A percentile compares a stretch with the other conserved stretches of the same genome.
Evolutionary conservation across 2,329 filamentous ascomycete species (phyloP).

Genomic region (Cladophialophora psammophila): DNA sequence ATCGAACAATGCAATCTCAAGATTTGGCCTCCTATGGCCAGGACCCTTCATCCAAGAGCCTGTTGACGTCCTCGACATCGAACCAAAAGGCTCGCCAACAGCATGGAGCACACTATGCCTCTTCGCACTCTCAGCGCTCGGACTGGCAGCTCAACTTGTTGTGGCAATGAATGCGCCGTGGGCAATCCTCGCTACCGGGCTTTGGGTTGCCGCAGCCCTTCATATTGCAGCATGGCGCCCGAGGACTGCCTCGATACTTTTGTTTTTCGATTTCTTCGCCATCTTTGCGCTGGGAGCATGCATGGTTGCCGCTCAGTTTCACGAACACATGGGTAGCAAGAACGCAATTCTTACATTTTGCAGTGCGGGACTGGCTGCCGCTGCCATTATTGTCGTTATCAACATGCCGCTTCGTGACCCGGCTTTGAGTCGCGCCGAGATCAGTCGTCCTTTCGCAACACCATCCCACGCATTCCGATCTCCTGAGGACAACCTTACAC

Average conservation of each 20-base stretch:
- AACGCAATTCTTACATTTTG: slow-evolving; percentile 17
- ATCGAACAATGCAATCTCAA: slow-evolving; percentile 4
- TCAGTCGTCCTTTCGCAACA: slow-evolving; percentile 63
- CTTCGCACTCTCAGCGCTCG: slow-evolving; percentile 27
- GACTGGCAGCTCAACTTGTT: slow-evolving; percentile 27
- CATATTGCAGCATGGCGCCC: slow-evolving; percentile 28
- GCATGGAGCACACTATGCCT: slow-evolving; percentile 26
- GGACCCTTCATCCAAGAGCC: slow-evolving; percentile 37
- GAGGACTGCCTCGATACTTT: slow-evolving; percentile 29
- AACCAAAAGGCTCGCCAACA: slow-evolving; percentile 11
- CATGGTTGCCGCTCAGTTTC: slow-evolving; percentile 24
- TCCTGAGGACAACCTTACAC: slow-evolving; percentile 78
- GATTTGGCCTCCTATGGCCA: slow-evolving; percentile 23
- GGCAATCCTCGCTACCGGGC: slow-evolving; percentile 16
- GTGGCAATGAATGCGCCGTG: slow-evolving; percentile 25
- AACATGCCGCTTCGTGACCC: slow-evolving; percentile 75
- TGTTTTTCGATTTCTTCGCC: slow-evolving; percentile 23
- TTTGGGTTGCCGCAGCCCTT: slow-evolving; percentile 26
- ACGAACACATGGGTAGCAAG: slow-evolving; percentile 9
- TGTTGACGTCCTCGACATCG: slow-evolving; percentile 6
- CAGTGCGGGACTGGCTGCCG: slow-evolving; percentile 21
- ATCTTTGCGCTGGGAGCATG: slow-evolving; percentile 17
- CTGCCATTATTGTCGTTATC: slow-evolving; percentile 62
- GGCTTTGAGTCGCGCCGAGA: slow-evolving; percentile 60
- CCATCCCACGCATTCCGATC: slow-evolving; percentile 70